A percentile compares a stretch with the other conserved stretches of the same genome.
phyloP scores from a whole-genome alignment of 139 green algal genomes.

The Chlorella sp. region DNA sequence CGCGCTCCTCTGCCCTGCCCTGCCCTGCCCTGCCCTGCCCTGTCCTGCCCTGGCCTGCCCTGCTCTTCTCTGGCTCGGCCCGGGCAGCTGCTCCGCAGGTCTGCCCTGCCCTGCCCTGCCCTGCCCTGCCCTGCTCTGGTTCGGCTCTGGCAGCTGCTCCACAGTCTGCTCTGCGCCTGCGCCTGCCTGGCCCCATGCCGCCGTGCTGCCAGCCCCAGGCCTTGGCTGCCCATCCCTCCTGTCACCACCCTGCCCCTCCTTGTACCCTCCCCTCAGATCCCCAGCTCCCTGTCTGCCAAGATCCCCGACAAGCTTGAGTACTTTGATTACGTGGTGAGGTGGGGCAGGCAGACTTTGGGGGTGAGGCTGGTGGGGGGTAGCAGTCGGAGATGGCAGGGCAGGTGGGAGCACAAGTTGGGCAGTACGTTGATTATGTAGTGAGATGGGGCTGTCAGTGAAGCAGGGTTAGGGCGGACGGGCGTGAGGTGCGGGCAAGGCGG shows the following conservation, averaged over 20 bases:
- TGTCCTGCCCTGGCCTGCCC: background rate
- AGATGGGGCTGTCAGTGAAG: no score
- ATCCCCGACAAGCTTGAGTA: slow-evolving; percentile 12
- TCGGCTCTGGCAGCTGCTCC: no score
- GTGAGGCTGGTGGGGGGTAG: background rate
- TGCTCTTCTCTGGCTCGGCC: background rate
- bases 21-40: background rate
- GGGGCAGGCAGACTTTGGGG: background rate
- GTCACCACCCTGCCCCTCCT: background rate
- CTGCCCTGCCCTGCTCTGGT: background rate
- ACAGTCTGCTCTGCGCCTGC: background rate
- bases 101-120: background rate
- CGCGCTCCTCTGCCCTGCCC: background rate
- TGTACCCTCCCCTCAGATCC: background rate
- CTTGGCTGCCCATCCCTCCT: background rate
- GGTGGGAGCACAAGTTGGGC: no score
- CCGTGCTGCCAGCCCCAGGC: no score
- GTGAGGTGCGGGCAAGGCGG: no score
- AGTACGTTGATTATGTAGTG: no score
- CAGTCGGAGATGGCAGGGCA: background rate
- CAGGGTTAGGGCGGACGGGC: no score
- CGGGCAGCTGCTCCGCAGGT: background rate
- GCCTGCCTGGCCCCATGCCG: no score
- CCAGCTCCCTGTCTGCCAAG: background rate
- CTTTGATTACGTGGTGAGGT: background rate